Conservation (phyloP, 768 basidiomycete genomes). For the Chalciporus pseudorubinellus region DNA sequence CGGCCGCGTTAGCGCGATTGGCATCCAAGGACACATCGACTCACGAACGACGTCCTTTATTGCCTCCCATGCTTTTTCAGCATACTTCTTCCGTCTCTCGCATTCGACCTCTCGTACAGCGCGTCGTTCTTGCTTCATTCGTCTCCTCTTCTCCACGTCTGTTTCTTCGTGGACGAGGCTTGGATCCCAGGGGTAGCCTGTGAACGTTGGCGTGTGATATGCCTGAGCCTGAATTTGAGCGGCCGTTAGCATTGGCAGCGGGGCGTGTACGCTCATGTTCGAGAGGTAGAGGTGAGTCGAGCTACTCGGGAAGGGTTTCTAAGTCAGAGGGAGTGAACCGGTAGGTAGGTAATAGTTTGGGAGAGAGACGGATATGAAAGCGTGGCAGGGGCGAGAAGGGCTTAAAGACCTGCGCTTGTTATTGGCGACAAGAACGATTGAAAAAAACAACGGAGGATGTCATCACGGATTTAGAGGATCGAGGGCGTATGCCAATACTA, state of each 20-base stretch:
- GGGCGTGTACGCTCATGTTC: neutral
- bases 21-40: neutral
- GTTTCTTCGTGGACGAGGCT: neutral
- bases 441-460: neutral
- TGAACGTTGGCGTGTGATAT: neutral
- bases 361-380: neutral
- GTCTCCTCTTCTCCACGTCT: conserved; percentile 1
- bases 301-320: neutral
- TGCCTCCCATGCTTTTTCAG: neutral
- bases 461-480: neutral
- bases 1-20: neutral
- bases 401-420: no score
- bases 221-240: neutral
- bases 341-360: no score
- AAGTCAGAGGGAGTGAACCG: no score
- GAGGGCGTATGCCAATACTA: neutral
- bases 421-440: neutral
- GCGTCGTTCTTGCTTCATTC: neutral
- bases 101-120: neutral
- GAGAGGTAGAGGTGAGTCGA: neutral
- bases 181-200: neutral
- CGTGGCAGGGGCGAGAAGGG: neutral
- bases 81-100: neutral
- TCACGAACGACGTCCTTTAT: conserved; percentile 5
- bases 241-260: neutral